Evolutionary conservation across 148 eudicot species (phyloP).

Genomic region (Nyssa sinensis): DNA sequence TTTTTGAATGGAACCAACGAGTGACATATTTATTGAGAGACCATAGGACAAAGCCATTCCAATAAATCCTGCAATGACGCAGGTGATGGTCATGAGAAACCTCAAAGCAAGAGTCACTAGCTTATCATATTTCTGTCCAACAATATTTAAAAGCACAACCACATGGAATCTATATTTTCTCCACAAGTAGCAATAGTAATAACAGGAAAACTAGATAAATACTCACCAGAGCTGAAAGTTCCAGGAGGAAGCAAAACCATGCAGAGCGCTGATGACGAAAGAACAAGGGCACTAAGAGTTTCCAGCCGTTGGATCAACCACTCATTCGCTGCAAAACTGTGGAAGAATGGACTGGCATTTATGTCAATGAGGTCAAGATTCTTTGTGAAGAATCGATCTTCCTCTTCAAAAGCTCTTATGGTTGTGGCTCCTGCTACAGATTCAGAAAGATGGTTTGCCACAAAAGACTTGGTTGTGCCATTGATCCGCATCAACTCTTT

Average conservation of each 20-base stretch:
- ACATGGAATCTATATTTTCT: not conserved
- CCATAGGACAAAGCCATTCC: conserved; percentile 93
- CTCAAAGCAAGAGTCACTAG: not conserved
- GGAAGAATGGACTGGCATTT: conserved; percentile 68
- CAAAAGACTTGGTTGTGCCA: conserved; percentile 73
- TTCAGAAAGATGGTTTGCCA: conserved; percentile 78
- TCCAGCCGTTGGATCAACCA: conserved; percentile 81
- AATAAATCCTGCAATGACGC: conserved; percentile 57
- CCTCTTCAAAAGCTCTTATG: conserved; percentile 71
- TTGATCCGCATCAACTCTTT: conserved; percentile 78
- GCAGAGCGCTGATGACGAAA: conserved; percentile 65
- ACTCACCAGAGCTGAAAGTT: conserved; percentile 71
- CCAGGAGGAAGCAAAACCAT: conserved; percentile 76
- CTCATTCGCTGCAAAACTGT: conserved; percentile 67
- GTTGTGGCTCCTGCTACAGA: conserved; percentile 67
- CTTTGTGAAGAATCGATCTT: conserved; percentile 68
- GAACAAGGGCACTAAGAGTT: conserved; percentile 61
- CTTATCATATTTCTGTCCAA: too few species aligned
- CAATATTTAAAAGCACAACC: not conserved
- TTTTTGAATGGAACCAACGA: conserved; percentile 65
- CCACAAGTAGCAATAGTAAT: not conserved
- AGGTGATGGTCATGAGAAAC: not conserved
- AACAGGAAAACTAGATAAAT: not conserved
- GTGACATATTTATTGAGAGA: conserved; percentile 58
- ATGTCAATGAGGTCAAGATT: conserved; percentile 58